Evolutionary conservation across 148 eudicot species (phyloP).

Genomic region (Rhododendron ferrugineum): DNA sequence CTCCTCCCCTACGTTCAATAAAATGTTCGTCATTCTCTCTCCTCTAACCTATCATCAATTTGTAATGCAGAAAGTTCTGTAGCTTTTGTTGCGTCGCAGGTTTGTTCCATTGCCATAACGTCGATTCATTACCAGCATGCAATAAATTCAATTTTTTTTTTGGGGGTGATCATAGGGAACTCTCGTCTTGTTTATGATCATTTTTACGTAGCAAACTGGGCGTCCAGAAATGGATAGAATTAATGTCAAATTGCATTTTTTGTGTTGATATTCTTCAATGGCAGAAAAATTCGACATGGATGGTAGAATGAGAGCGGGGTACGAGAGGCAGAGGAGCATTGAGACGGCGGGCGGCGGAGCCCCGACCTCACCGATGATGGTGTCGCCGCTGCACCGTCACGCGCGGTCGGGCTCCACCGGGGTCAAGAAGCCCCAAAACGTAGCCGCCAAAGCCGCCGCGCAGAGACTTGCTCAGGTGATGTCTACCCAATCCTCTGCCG

Average conservation of each 20-base stretch:
- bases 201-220: neutral
- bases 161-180: neutral
- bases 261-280: neutral
- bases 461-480: conserved; percentile 79
- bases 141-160: neutral
- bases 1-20: neutral
- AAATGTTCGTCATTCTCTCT: neutral
- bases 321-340: conserved; percentile 13
- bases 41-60: neutral
- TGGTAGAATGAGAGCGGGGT: neutral
- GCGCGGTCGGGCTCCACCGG: conserved; percentile 9
- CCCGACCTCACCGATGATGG: neutral
- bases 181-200: neutral
- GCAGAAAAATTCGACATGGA: neutral
- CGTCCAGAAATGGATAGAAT: neutral
- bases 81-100: neutral
- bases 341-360: neutral
- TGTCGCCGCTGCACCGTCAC: conserved; percentile 15
- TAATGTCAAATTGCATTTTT: neutral
- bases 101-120: neutral
- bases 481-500: conserved; percentile 44
- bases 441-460: conserved; percentile 35
- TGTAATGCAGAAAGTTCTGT: neutral
- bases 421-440: conserved; percentile 11
- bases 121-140: neutral